Percentiles rank a stretch among this genome's conserved stretches.
These are phyloP conservation scores for Conidiobolus incongruus DNA, from an alignment of 371 early-diverging fungal genomes.

Conservation along the genomic window DNA sequence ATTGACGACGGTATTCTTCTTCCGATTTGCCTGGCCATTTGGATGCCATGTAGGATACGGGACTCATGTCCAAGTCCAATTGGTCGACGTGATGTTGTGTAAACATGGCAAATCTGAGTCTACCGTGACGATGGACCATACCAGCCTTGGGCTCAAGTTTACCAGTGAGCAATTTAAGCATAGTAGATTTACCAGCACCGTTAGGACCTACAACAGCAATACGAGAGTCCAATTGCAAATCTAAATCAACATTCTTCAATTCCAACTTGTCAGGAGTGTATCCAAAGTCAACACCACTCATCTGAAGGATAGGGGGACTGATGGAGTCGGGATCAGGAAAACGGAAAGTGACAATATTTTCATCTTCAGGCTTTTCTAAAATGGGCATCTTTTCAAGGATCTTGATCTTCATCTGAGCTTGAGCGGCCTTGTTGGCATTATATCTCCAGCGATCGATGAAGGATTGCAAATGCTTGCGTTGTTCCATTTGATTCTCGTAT, in stretches of 20 bases:
- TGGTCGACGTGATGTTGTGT: constrained; percentile 97
- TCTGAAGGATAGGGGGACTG: constrained; percentile 80
- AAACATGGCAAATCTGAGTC: constrained; percentile 85
- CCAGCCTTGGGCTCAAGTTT: constrained; percentile 53
- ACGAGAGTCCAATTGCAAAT: constrained; percentile 88
- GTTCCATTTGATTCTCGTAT: constrained; percentile 84
- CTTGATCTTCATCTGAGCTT: constrained; percentile 96
- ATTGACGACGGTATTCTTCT: constrained; percentile 72
- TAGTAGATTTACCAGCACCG: constrained; percentile 51
- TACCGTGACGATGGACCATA: constrained; percentile 73
- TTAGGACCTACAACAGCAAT: constrained; percentile 69
- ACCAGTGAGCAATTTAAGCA: constrained; percentile 77
- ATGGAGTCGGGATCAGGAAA: constrained; percentile 78
- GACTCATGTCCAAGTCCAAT: constrained; percentile 54
- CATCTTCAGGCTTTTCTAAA: constrained; percentile 69
- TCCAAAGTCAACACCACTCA: constrained; percentile 75
- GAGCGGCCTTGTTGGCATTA: constrained; percentile 93
- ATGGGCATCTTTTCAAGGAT: constrained; percentile 91
- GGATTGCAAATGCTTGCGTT: constrained; percentile 82
- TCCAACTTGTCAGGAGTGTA: constrained; percentile 49
- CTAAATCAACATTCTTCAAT: constrained; percentile 63
- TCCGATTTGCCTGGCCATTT: constrained; percentile 86
- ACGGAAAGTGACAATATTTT: constrained; percentile 56
- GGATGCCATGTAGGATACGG: constrained; percentile 71
- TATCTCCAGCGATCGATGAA: constrained; percentile 98